These are phyloP conservation scores for Entophlyctis luteolus DNA, from an alignment of 192 early-diverging fungal genomes.

Conservation along the genomic window DNA sequence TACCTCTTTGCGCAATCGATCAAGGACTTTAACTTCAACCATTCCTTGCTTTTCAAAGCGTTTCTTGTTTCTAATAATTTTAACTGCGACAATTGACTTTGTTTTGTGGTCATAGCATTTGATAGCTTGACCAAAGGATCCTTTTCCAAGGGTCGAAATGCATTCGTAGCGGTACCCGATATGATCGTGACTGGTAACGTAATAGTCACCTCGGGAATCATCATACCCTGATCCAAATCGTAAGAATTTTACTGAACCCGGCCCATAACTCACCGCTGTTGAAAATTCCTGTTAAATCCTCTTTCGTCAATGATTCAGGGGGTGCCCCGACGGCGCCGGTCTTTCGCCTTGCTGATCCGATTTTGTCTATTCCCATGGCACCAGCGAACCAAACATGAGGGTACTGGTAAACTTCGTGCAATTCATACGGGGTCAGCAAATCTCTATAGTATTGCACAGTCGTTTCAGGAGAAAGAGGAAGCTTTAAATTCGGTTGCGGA, in stretches of 20 bases:
- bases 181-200: conserved; percentile 84
- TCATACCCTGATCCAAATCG: conserved; percentile 62
- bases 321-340: conserved; percentile 53
- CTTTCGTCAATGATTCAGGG: conserved; percentile 24
- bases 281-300: conserved; percentile 36
- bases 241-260: too few species aligned
- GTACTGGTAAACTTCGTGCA: conserved; percentile 79
- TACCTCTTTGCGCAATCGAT: conserved; percentile 76
- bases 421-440: conserved; percentile 76
- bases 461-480: conserved; percentile 41
- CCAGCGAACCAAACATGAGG: conserved; percentile 88
- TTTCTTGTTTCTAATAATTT: conserved; percentile 96
- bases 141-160: conserved; percentile 83
- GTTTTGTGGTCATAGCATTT: conserved; percentile 93
- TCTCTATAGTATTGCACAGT: conserved; percentile 44
- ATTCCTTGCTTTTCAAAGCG: conserved; percentile 96
- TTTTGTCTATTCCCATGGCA: conserved; percentile 51
- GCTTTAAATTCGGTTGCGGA: conserved; percentile 24
- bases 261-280: conserved; percentile 40
- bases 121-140: conserved; percentile 92
- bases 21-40: conserved; percentile 92
- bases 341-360: conserved; percentile 60
- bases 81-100: conserved; percentile 80
- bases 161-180: conserved; percentile 90
- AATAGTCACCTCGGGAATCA: conserved; percentile 93